Percentiles rank a stretch among this genome's conserved stretches.
Evolutionary conservation across 805 yeast species (phyloP).

Genomic region (Metschnikowia kunwiensis): DNA sequence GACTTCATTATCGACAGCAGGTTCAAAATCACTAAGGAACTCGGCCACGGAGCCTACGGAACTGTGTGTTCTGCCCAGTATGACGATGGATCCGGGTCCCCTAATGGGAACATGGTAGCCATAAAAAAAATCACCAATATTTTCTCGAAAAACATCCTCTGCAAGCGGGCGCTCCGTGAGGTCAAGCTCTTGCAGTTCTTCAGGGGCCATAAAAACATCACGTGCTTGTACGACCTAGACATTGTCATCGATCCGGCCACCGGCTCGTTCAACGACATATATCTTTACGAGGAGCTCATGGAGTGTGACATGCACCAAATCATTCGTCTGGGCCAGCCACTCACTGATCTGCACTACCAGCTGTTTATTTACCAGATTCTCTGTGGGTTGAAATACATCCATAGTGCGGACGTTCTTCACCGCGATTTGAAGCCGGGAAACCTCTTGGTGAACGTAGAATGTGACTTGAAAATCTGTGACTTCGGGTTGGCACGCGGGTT

Average conservation of each 20-base stretch:
- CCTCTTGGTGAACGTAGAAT: conserved; percentile 88
- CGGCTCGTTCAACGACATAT: conserved; percentile 82
- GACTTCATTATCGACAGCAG: conserved; percentile 89
- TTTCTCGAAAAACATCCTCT: conserved; percentile 83
- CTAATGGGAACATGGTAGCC: conserved; percentile 59
- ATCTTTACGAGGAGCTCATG: conserved; percentile 94
- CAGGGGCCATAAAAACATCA: conserved; percentile 93
- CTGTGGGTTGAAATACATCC: conserved; percentile 87
- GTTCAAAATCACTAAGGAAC: conserved; percentile 84
- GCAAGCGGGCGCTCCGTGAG: conserved; percentile 90
- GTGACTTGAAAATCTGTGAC: conserved; percentile 94
- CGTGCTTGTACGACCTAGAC: conserved; percentile 92
- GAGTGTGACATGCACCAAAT: conserved; percentile 99
- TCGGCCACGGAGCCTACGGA: conserved; percentile 98
- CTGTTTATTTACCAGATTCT: conserved; percentile 87
- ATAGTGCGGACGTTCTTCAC: conserved; percentile 88
- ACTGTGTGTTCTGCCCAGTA: conserved; percentile 93
- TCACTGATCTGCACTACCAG: conserved; percentile 94
- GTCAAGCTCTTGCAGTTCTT: conserved; percentile 86
- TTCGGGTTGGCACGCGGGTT: conserved; percentile 95
- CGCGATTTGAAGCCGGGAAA: conserved; percentile 95
- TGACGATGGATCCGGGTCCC: conserved; percentile 53
- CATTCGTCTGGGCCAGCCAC: conserved; percentile 86
- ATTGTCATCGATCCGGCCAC: conserved; percentile 64
- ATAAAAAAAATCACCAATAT: conserved; percentile 95